These are phyloP conservation scores for Thinopyrum elongatum DNA, from an alignment of 176 grass and related monocot species.

Conservation along the genomic window DNA sequence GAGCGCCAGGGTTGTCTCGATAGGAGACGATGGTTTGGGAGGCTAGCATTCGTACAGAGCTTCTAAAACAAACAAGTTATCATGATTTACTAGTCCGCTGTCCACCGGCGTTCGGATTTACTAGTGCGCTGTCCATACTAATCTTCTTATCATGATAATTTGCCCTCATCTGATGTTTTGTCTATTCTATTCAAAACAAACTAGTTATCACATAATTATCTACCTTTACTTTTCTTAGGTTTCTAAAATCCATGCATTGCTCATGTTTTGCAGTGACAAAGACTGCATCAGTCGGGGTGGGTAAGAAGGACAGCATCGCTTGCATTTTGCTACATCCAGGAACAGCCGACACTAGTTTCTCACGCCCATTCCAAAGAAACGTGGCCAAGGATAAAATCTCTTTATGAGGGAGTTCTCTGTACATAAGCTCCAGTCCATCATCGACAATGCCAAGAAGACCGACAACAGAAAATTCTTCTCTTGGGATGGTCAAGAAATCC, in stretches of 20 bases:
- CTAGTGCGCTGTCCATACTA: neutral
- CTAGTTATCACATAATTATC: neutral
- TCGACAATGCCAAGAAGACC: slow-evolving; percentile 52
- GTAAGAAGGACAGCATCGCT: slow-evolving; percentile 62
- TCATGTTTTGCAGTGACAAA: slow-evolving; percentile 66
- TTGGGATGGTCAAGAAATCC: slow-evolving; percentile 83
- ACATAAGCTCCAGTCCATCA: slow-evolving; percentile 60
- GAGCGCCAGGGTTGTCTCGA: slow-evolving; percentile 73
- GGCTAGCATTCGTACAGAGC: slow-evolving; percentile 92
- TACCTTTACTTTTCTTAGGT: neutral
- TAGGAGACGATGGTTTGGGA: slow-evolving; percentile 70
- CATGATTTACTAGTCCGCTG: no score
- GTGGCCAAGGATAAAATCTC: slow-evolving; percentile 58
- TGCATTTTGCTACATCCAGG: slow-evolving; percentile 88
- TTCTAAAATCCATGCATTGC: neutral
- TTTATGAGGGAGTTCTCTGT: slow-evolving; percentile 76
- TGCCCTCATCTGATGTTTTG: neutral
- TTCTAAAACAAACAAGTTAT: slow-evolving; percentile 49
- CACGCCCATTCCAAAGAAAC: slow-evolving; percentile 75
- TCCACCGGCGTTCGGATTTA: neutral
- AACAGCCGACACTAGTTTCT: slow-evolving; percentile 78
- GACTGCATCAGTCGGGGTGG: slow-evolving; percentile 65
- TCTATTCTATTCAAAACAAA: neutral
- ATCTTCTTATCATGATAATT: neutral
- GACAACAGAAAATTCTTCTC: slow-evolving; percentile 88